Base-by-base conservation (phyloP, 2,329 filamentous ascomycete genomes). In the Pseudopithomyces maydicus region DNA sequence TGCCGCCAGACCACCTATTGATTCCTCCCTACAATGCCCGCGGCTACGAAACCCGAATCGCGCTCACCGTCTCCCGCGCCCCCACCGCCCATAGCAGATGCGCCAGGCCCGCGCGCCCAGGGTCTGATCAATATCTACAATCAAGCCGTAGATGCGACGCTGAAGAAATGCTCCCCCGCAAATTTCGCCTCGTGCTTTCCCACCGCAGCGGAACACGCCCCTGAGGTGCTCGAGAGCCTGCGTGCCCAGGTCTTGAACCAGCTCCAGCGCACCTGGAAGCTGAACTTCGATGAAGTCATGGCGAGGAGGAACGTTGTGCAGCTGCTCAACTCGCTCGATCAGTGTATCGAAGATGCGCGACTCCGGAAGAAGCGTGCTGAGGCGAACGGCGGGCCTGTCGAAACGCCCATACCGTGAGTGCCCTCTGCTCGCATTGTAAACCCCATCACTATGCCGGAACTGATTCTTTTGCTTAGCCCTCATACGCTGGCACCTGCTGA, bases 111-210 rank as follows among this genome's bases (percentile, higher is more conserved):
- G 23, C 86, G 86, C 75, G 86, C 85, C 22, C 79, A 82, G 45
- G 82, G 82, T 46, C 78, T 89, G 7, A 81, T 85, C 65, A 84
- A 85, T 62, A 80, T 88, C 61, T 88, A 86, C 76, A 77, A 79
- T 52, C 80, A 85, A 57, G 85, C 86, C 15, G 79, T 88, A 20
- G 78, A 80, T 11, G 83, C 85, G 58, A 85, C 86, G 1, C 71
- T 88, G n/a, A 82, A 83, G 59, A 84, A 85, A 50, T 86, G 85
- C 71, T 85, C 81, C 10, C 84, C 86, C 69, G 76, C 78, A 47
- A 88, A 87, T 64, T 89, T 88, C 69, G 80, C 84, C 0, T 77
- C 84, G 22, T 89, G 86, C 65, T 88, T 88, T 62, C 86, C 86
- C 0, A 89, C 86, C 0, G 82, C 85, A 1, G 83, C 85, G 17